phyloP scores from a whole-genome alignment of 176 grass and related monocot genomes.

The Cymbopogon citratus region DNA sequence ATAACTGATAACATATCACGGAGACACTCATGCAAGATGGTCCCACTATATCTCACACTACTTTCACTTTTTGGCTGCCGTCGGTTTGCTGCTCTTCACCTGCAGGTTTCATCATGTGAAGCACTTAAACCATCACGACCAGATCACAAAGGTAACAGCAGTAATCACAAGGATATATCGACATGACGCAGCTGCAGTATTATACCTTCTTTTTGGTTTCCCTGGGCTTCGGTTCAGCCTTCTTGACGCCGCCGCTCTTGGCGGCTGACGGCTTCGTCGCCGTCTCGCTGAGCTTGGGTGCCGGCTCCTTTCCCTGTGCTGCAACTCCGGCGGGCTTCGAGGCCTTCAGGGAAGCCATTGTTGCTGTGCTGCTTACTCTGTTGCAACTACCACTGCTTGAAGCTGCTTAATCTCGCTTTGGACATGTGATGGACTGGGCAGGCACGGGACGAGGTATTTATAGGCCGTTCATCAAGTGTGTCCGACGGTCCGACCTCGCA shows the following conservation, averaged over 20 bases:
- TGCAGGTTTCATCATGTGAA: constrained; percentile 29
- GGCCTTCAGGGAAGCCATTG: constrained; percentile 74
- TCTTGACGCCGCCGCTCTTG: constrained; percentile 64
- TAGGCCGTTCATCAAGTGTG: constrained; percentile 21
- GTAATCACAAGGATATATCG: not conserved
- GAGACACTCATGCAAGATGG: not conserved
- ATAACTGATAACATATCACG: not conserved
- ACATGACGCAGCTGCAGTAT: not conserved
- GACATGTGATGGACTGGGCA: constrained; percentile 35
- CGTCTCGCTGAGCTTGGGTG: constrained; percentile 45
- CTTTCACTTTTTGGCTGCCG: constrained; percentile 53
- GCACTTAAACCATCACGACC: not conserved
- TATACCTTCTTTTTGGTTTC: constrained; percentile 82
- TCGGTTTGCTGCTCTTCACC: constrained; percentile 31
- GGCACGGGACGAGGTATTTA: constrained; percentile 47
- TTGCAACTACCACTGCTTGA: not conserved
- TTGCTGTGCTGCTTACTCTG: not conserved
- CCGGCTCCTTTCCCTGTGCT: constrained; percentile 46
- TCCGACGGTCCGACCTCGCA: not conserved
- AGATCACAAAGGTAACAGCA: not conserved
- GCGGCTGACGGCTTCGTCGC: constrained; percentile 39
- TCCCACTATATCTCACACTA: not conserved
- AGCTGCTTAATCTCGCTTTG: constrained; percentile 25
- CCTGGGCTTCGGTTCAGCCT: constrained; percentile 65
- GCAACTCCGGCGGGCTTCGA: constrained; percentile 39